A percentile compares a stretch with the other conserved stretches of the same genome.
These are phyloP conservation scores for Fusarium keratoplasticum DNA, from an alignment of 2,329 filamentous ascomycete genomes.

Conservation along the genomic window DNA sequence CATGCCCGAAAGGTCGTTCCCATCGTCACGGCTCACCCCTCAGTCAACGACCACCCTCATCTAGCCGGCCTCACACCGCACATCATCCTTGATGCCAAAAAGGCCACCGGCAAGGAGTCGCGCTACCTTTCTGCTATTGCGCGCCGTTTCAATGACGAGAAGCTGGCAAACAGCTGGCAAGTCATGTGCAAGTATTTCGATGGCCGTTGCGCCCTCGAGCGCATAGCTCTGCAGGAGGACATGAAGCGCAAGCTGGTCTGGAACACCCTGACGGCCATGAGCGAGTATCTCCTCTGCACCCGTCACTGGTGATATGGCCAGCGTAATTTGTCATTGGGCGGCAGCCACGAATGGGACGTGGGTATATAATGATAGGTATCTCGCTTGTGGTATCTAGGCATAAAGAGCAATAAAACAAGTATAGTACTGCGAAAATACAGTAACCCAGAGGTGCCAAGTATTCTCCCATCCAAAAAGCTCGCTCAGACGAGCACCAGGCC, in stretches of 20 bases:
- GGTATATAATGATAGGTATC: slow-evolving; percentile 32
- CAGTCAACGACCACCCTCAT: slow-evolving; percentile 67
- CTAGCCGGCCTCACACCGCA: slow-evolving; percentile 70
- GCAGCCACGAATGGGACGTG: slow-evolving; percentile 20
- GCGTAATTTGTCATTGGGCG: background rate
- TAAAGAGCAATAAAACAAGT: slow-evolving; percentile 42
- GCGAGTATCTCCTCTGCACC: slow-evolving; percentile 74
- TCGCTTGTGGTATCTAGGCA: slow-evolving; percentile 46
- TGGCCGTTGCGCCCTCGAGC: slow-evolving; percentile 84
- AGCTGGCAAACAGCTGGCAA: slow-evolving; percentile 76
- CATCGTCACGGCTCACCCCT: slow-evolving; percentile 64
- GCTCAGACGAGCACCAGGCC: slow-evolving; percentile 11
- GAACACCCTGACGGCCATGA: slow-evolving; percentile 72
- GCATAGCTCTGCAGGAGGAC: slow-evolving; percentile 85
- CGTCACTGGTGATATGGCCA: slow-evolving; percentile 72
- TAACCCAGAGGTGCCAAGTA: slow-evolving; percentile 25
- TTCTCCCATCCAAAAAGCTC: slow-evolving; percentile 24
- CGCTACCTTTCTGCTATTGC: slow-evolving; percentile 75
- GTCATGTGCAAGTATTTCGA: slow-evolving; percentile 88
- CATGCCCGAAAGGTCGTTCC: slow-evolving; percentile 65
- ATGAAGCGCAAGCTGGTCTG: slow-evolving; percentile 88
- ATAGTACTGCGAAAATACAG: slow-evolving; percentile 45
- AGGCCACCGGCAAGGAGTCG: slow-evolving; percentile 81
- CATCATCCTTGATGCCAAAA: slow-evolving; percentile 81
- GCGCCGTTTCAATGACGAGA: slow-evolving; percentile 64